phyloP scores from a whole-genome alignment of 257 asterid species.

The Solanum sejunctum region DNA sequence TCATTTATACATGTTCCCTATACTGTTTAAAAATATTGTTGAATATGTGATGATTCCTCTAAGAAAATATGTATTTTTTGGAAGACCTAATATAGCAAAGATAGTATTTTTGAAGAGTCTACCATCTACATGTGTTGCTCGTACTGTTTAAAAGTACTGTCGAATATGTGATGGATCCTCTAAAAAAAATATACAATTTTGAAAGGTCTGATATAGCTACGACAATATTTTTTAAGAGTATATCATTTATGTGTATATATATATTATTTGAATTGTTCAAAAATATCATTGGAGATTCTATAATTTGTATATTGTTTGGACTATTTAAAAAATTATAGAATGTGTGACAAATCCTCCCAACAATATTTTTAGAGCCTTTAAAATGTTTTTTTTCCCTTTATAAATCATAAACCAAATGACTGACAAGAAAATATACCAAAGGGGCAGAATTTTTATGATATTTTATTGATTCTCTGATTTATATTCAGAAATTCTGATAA shows the following conservation, averaged over 20 bases:
- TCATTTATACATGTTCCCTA: too few relatives aligned
- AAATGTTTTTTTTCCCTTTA: too few relatives aligned
- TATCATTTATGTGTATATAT: background rate
- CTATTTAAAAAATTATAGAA: background rate
- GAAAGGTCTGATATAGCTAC: background rate
- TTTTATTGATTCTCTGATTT: constrained; percentile 36
- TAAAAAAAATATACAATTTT: background rate
- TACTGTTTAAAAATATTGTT: too few relatives aligned
- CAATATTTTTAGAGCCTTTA: background rate
- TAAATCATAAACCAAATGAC: background rate
- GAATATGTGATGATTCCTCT: too few relatives aligned
- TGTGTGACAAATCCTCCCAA: background rate
- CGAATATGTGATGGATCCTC: background rate
- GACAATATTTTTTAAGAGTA: background rate
- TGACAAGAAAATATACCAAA: constrained; percentile 15
- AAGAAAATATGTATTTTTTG: background rate
- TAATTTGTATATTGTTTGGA: background rate
- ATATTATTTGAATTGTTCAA: background rate
- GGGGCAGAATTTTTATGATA: constrained; percentile 11
- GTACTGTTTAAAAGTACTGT: background rate
- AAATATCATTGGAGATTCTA: background rate
- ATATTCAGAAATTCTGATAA: constrained; percentile 19
- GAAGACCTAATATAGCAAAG: too few relatives aligned
- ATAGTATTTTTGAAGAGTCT: background rate
- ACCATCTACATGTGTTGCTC: background rate